Percentiles rank a stretch among this genome's conserved stretches.
Evolutionary conservation across 2,329 filamentous ascomycete genomes (phyloP).

Genomic region (Aphanocladium album): DNA sequence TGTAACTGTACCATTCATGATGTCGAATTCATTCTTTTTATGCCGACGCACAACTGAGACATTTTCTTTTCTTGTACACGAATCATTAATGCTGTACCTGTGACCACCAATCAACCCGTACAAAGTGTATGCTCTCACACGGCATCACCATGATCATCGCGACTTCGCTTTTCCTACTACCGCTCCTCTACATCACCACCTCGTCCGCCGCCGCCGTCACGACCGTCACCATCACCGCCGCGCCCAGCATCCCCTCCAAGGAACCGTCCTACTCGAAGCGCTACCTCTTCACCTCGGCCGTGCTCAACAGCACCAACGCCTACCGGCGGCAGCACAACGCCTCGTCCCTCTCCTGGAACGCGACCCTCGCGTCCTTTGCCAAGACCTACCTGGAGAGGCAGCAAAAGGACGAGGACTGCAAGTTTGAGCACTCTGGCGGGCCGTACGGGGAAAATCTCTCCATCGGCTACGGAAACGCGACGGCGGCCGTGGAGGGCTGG

Average conservation of each 20-base stretch:
- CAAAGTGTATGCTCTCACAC: no score
- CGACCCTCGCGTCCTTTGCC: conserved; percentile 54
- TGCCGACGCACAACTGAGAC: no score
- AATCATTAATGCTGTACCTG: no score
- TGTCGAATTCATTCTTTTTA: no score
- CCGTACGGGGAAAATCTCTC: conserved; percentile 73
- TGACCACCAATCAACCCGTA: no score
- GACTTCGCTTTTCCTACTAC: neutral
- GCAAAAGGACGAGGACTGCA: conserved; percentile 32
- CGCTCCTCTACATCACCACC: neutral
- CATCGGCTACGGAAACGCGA: conserved; percentile 57
- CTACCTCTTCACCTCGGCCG: conserved; percentile 42
- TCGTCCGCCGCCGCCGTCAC: conserved; percentile 1
- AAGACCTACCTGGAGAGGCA: conserved; percentile 39
- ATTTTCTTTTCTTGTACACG: no score
- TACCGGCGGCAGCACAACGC: conserved; percentile 62
- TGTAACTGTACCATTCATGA: no score
- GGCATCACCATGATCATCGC: neutral
- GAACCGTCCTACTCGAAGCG: conserved; percentile 28
- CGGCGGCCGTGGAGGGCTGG: conserved; percentile 60
- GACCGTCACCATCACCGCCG: conserved; percentile 28
- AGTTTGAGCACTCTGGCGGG: conserved; percentile 53
- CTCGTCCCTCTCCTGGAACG: conserved; percentile 57
- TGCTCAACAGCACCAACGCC: conserved; percentile 61
- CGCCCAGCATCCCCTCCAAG: conserved; percentile 29